A percentile compares a stretch with the other conserved stretches of the same genome.
These are phyloP conservation scores for Lenwebbia sp. DNA, from an alignment of 345 rosid species.

Conservation along the genomic window DNA sequence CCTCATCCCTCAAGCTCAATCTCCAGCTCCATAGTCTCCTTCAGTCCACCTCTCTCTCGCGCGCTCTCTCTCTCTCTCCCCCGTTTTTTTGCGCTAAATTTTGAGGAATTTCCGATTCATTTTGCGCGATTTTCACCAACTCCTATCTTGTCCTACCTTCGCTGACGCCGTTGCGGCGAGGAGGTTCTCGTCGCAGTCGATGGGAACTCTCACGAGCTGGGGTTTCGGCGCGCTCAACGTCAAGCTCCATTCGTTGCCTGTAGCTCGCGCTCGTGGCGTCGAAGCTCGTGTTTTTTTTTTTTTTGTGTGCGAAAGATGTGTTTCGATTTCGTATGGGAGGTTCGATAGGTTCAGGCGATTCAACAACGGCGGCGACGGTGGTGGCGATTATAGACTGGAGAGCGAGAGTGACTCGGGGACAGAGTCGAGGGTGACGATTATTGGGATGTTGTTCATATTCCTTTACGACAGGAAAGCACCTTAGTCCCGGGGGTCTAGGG, in stretches of 20 bases:
- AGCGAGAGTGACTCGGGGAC: conserved; percentile 4
- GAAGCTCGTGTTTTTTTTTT: not conserved
- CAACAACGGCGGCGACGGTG: not conserved
- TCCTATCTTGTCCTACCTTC: not conserved
- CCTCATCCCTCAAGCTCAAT: not conserved
- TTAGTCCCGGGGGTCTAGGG: no score
- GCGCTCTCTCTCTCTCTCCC: no score
- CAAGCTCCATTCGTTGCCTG: conserved; percentile 16
- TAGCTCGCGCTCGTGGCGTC: not conserved
- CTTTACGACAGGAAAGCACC: no score
- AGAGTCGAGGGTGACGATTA: conserved; percentile 23
- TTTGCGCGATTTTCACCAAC: not conserved
- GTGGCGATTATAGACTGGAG: conserved; percentile 8
- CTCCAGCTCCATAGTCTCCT: not conserved
- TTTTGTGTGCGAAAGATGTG: conserved; percentile 10
- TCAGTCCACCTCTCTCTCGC: no score
- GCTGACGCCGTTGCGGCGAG: not conserved
- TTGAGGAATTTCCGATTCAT: not conserved
- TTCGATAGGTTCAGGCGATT: conserved; percentile 24
- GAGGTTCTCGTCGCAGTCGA: conserved; percentile 3
- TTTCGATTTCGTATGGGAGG: conserved; percentile 1
- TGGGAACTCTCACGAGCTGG: conserved; percentile 63
- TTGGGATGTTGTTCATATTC: no score
- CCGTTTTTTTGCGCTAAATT: not conserved
- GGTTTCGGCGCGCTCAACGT: conserved; percentile 26